Evolutionary conservation across 2,329 filamentous ascomycete genomes (phyloP), one percentile per base, ranked within the genome.

Genomic region (Hypoxylon rubiginosum): DNA sequence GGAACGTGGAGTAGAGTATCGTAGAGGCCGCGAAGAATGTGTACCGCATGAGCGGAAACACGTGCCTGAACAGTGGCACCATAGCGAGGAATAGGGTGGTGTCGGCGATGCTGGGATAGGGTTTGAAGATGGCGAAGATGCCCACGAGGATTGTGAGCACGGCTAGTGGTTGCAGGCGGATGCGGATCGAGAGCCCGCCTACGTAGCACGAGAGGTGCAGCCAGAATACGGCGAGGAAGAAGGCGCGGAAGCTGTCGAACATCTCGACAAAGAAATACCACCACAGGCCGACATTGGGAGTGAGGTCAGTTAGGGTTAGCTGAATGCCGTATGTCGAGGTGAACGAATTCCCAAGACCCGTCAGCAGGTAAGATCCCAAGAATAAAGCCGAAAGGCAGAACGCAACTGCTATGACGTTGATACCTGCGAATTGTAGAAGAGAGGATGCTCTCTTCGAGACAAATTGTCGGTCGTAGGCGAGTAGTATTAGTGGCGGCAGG

Each of bases 251-350:
- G 0, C 94, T 95, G 81, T 99, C 96, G 78, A 99, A 99, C 90
- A 99, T 99, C 78, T 99, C 95, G 72, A 97, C 97, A 77, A 99
- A 98, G 82, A 99, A 99, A 81, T 99, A 99, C 96, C 96, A 99
- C 96, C 96, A 99, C 1, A 99, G 85, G 1, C 96, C 96, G 30
- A 97, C 92, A 71, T 98, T 99, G 11, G 96, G 96, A 0, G 95
- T 97, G 43, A 99, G 85, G 76, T 99, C 96, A 8, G 94, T 93
- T 2, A 99, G 87, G 0, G 96, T 89, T 39, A 99, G 86, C 73
- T 97, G 94, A 50, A 97, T 93, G 72, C 95, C 94, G 79, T 99
- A 99, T 0, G 96, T 97, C 19, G 94, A 93, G 7, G 86, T 81
- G n/a, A 19, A 98, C 80, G 75, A 98, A 99, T 67, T 94, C 90